Conservation (phyloP, 2,329 filamentous ascomycete species). For the Apiospora pterosperma region DNA sequence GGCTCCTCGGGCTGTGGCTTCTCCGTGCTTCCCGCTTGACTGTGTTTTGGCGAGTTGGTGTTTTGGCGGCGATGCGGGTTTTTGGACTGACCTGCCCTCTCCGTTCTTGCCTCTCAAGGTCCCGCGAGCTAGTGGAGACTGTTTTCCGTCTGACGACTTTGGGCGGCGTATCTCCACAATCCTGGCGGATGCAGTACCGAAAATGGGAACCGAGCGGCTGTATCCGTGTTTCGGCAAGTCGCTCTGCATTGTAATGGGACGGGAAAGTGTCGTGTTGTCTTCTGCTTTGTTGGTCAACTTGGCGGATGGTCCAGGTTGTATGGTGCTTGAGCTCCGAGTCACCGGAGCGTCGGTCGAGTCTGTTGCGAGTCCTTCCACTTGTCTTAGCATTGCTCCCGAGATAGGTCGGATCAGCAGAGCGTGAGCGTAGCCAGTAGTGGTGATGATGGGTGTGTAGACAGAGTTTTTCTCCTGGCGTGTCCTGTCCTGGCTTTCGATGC, state of each 20-base stretch:
- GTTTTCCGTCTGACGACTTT: background rate
- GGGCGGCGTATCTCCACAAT: constrained; percentile 10
- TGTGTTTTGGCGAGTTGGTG: background rate
- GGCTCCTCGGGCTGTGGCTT: constrained; percentile 19
- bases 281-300: constrained; percentile 7
- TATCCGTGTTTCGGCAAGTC: constrained; percentile 21
- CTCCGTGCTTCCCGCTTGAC: background rate
- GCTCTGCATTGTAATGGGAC: constrained; percentile 20
- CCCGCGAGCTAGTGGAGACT: background rate
- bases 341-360: constrained; percentile 7
- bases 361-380: background rate
- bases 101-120: background rate
- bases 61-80: background rate
- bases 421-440: constrained; percentile 54
- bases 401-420: constrained; percentile 13
- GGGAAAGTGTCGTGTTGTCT: constrained; percentile 18
- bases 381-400: background rate
- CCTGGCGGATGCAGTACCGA: constrained; percentile 20
- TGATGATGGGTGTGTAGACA: constrained; percentile 60
- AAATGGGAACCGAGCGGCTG: constrained; percentile 19
- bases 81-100: background rate
- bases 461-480: constrained; percentile 21
- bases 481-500: background rate
- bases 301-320: constrained; percentile 9
- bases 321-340: constrained; percentile 7